phyloP scores from a whole-genome alignment of 2,329 filamentous ascomycete genomes.

The Alternaria metachromatica region DNA sequence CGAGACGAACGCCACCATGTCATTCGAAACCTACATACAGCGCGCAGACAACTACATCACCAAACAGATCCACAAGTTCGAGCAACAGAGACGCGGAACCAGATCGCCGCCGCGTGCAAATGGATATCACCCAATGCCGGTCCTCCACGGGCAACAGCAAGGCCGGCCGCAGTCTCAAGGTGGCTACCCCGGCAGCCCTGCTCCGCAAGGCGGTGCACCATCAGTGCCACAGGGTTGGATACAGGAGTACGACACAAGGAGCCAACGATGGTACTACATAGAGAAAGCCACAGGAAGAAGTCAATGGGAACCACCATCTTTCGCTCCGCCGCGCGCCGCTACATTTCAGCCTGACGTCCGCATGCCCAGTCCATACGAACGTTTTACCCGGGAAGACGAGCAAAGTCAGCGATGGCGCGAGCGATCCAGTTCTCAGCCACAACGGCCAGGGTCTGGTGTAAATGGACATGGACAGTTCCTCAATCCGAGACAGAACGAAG shows the following conservation, averaged over 20 bases:
- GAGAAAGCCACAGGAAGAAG: slow-evolving; percentile 65
- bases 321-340: slow-evolving; percentile 1
- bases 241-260: slow-evolving; percentile 65
- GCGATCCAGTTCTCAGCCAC: slow-evolving; percentile 11
- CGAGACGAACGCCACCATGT: slow-evolving; percentile 6
- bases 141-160: neutral
- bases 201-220: slow-evolving; percentile 13
- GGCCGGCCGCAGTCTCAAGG: slow-evolving; percentile 3
- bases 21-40: slow-evolving; percentile 22
- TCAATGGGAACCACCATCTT: slow-evolving; percentile 62
- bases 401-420: neutral
- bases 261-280: slow-evolving; percentile 69
- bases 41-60: slow-evolving; percentile 24
- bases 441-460: neutral
- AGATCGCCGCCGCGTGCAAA: slow-evolving; percentile 11
- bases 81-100: slow-evolving; percentile 19
- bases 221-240: slow-evolving; percentile 59
- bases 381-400: neutral
- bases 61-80: slow-evolving; percentile 26
- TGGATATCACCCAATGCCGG: slow-evolving; percentile 13
- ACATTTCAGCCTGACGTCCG: slow-evolving; percentile 4
- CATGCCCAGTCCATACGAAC: slow-evolving; percentile 2
- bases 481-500: neutral
- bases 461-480: slow-evolving; percentile 4
- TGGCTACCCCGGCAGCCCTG: slow-evolving; percentile 6